Percentiles rank a stretch among this genome's conserved stretches.
These are phyloP conservation scores for Eleusine coracana DNA, from an alignment of 176 grass and related monocot species.

Conservation along the genomic window DNA sequence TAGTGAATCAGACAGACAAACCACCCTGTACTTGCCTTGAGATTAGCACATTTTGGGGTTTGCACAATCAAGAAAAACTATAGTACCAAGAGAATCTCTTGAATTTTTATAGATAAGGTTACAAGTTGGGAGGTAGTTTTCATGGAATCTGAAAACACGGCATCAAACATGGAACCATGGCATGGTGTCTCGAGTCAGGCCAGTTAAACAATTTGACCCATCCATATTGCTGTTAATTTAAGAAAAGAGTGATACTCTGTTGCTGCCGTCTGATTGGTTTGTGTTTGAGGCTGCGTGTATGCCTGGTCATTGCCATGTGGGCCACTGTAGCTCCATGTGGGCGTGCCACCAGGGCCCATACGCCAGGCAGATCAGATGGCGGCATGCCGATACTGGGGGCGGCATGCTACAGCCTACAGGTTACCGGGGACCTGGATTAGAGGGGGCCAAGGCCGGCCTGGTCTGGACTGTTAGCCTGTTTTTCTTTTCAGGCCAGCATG, in stretches of 20 bases:
- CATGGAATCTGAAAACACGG: conserved; percentile 14
- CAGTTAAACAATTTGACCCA: conserved; percentile 37
- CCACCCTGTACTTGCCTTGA: not conserved
- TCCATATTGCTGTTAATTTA: conserved; percentile 7
- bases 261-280: conserved; percentile 23
- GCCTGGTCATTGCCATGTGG: conserved; percentile 20
- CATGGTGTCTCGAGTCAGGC: conserved; percentile 24
- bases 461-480: conserved; percentile 22
- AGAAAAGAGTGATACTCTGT: not conserved
- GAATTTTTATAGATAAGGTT: not conserved
- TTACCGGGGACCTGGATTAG: conserved; percentile 35
- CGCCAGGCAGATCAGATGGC: conserved; percentile 15
- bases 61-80: not conserved
- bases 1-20: conserved; percentile 31
- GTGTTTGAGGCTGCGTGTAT: conserved; percentile 24
- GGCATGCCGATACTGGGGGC: not conserved
- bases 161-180: conserved; percentile 37
- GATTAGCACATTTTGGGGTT: conserved; percentile 7
- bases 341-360: conserved; percentile 13
- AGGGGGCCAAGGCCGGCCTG: not conserved
- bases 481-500: conserved; percentile 49
- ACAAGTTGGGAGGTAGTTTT: not conserved
- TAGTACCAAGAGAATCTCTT: conserved; percentile 32
- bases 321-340: conserved; percentile 28
- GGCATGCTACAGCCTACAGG: conserved; percentile 27